A percentile compares a stretch with the other conserved stretches of the same genome.
Conservation (phyloP, 129 eudicot genomes). For the Artemisia annua region DNA sequence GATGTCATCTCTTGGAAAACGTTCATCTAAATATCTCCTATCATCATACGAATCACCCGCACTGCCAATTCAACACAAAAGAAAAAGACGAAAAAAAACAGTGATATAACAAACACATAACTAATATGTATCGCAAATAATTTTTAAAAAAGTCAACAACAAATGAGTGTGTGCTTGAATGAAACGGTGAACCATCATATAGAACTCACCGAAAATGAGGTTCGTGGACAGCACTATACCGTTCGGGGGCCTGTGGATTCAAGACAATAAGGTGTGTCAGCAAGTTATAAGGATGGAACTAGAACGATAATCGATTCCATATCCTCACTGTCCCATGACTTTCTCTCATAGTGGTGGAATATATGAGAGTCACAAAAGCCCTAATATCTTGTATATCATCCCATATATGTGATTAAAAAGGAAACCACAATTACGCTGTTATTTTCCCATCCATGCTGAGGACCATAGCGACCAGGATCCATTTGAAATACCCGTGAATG, state of each 20-base stretch:
- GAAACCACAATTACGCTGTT: slow-evolving; percentile 99
- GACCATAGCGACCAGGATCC: slow-evolving; percentile 99
- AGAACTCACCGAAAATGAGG: slow-evolving; percentile 87
- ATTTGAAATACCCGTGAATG: slow-evolving; percentile 52
- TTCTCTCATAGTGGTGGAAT: slow-evolving; percentile 47
- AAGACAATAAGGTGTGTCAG: slow-evolving; percentile 98
- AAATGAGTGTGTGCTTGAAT: slow-evolving; percentile 22
- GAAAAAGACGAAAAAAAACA: slow-evolving; percentile 31
- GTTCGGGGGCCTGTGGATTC: slow-evolving; percentile 99
- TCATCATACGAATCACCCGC: slow-evolving; percentile 77
- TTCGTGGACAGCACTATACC: slow-evolving; percentile 81
- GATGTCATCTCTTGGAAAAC: slow-evolving; percentile 68
- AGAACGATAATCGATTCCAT: slow-evolving; percentile 90
- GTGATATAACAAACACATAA: slow-evolving; percentile 22
- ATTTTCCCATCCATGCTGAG: slow-evolving; percentile 99
- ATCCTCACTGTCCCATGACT: slow-evolving; percentile 97
- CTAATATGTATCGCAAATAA: background rate
- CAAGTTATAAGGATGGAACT: slow-evolving; percentile 76
- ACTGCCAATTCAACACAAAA: slow-evolving; percentile 53
- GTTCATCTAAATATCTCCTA: slow-evolving; percentile 84
- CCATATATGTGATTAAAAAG: slow-evolving; percentile 92
- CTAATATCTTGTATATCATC: slow-evolving; percentile 87
- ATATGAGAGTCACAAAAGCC: slow-evolving; percentile 55
- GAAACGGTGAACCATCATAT: background rate
- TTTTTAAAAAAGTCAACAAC: background rate